Conservation (phyloP, 371 early-diverging fungal species). For the Lichtheimia ramosa region DNA sequence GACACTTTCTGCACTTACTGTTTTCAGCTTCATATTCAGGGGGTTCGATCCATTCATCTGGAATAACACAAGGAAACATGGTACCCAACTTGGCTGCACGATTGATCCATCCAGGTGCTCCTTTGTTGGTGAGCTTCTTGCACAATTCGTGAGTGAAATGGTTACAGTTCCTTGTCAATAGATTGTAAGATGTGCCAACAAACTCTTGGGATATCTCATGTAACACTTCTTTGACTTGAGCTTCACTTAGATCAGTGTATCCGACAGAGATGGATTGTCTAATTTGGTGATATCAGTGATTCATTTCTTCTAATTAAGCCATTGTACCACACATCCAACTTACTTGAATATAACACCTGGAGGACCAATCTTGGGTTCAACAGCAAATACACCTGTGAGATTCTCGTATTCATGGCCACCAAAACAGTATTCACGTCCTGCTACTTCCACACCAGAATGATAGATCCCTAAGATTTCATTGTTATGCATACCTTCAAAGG, state of each 20-base stretch:
- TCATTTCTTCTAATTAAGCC: conserved; percentile 5
- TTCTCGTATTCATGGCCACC: conserved; percentile 62
- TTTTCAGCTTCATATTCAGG: conserved; percentile 42
- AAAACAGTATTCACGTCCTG: conserved; percentile 63
- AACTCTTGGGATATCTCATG: conserved; percentile 56
- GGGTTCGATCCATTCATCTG: conserved; percentile 67
- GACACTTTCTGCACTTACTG: not conserved
- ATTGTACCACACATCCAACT: conserved; percentile 1
- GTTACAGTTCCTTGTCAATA: conserved; percentile 60
- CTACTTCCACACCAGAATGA: conserved; percentile 63
- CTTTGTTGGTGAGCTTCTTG: conserved; percentile 49
- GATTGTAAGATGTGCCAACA: conserved; percentile 52
- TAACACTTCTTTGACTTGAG: conserved; percentile 50
- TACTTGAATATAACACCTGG: conserved; percentile 64
- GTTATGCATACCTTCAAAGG: not conserved
- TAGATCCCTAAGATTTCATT: conserved; percentile 48
- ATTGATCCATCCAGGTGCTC: conserved; percentile 68
- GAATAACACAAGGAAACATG: conserved; percentile 70
- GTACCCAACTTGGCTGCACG: conserved; percentile 68
- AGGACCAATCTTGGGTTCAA: conserved; percentile 55
- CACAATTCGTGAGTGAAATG: conserved; percentile 64
- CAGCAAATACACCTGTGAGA: conserved; percentile 63
- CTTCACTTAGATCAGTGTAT: conserved; percentile 43
- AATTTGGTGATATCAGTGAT: not conserved
- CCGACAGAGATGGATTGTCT: conserved; percentile 63